Evolutionary conservation across 352 stramenopile species (phyloP).

Genomic region (Globisporangium emineosum): DNA sequence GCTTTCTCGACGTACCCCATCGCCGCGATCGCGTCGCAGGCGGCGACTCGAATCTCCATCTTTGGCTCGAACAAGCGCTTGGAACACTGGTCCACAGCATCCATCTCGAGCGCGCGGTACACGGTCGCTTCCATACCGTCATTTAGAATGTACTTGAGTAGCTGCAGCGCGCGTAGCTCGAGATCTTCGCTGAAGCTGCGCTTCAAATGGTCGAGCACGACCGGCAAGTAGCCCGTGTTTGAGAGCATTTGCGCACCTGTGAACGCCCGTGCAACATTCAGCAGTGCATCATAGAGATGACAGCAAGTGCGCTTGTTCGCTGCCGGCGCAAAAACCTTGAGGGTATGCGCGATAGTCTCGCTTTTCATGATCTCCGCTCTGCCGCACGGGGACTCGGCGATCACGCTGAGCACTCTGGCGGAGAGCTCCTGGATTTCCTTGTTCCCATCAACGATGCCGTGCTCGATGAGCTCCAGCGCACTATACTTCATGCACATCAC

Average conservation of each 20-base stretch:
- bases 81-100: slow-evolving; percentile 35
- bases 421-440: slow-evolving; percentile 52
- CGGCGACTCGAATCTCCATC: slow-evolving; percentile 39
- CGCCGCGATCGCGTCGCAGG: slow-evolving; percentile 49
- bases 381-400: slow-evolving; percentile 40
- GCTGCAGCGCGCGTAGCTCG: slow-evolving; percentile 43
- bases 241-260: slow-evolving; percentile 48
- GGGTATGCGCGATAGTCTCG: slow-evolving; percentile 35
- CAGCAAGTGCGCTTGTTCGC: slow-evolving; percentile 27
- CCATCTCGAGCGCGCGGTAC: slow-evolving; percentile 52
- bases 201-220: slow-evolving; percentile 58
- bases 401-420: slow-evolving; percentile 50
- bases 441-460: slow-evolving; percentile 27
- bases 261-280: slow-evolving; percentile 41
- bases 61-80: slow-evolving; percentile 41
- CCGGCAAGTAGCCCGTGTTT: slow-evolving; percentile 38
- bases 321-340: slow-evolving; percentile 39
- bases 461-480: slow-evolving; percentile 54
- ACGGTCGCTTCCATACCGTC: slow-evolving; percentile 51
- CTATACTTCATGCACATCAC: slow-evolving; percentile 61
- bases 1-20: slow-evolving; percentile 62
- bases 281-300: slow-evolving; percentile 52
- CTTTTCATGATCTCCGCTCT: slow-evolving; percentile 37
- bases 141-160: slow-evolving; percentile 68
- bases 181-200: slow-evolving; percentile 25